Evolutionary conservation across 345 rosid species (phyloP).

Genomic region (Alliaria petiolata): DNA sequence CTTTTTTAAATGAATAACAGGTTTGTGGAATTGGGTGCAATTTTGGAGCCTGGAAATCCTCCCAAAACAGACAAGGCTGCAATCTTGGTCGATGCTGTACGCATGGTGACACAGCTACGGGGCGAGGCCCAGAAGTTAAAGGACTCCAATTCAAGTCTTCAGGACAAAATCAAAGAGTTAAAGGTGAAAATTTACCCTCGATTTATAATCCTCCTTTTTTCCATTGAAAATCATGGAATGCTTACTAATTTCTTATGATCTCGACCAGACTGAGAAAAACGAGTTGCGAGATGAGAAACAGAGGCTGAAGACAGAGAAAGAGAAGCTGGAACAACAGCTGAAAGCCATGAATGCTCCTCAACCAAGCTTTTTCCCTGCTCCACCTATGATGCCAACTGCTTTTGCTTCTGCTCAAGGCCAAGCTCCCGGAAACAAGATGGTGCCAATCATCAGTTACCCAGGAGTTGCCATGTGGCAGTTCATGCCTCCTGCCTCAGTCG

Average conservation of each 20-base stretch:
- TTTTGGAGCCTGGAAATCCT: slow-evolving; percentile 85
- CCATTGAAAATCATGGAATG: not conserved
- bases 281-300: slow-evolving; percentile 88
- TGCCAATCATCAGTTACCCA: slow-evolving; percentile 85
- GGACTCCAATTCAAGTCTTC: slow-evolving; percentile 83
- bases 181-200: slow-evolving; percentile 39
- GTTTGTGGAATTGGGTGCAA: slow-evolving; percentile 81
- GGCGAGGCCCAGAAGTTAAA: slow-evolving; percentile 77
- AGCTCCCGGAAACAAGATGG: slow-evolving; percentile 85
- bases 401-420: slow-evolving; percentile 73
- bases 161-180: slow-evolving; percentile 74
- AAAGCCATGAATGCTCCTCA: slow-evolving; percentile 60
- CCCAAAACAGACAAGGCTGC: slow-evolving; percentile 94
- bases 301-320: slow-evolving; percentile 84
- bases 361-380: slow-evolving; percentile 64
- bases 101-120: slow-evolving; percentile 76
- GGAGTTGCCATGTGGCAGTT: slow-evolving; percentile 99
- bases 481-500: slow-evolving; percentile 93
- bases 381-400: slow-evolving; percentile 67
- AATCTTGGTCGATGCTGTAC: slow-evolving; percentile 69
- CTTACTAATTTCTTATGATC: slow-evolving; percentile 6
- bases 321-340: slow-evolving; percentile 64
- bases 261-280: slow-evolving; percentile 75
- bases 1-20: slow-evolving; percentile 35
- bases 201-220: not conserved